Conservation (phyloP, 2,329 filamentous ascomycete genomes). For the Fusarium albosuccineum region DNA sequence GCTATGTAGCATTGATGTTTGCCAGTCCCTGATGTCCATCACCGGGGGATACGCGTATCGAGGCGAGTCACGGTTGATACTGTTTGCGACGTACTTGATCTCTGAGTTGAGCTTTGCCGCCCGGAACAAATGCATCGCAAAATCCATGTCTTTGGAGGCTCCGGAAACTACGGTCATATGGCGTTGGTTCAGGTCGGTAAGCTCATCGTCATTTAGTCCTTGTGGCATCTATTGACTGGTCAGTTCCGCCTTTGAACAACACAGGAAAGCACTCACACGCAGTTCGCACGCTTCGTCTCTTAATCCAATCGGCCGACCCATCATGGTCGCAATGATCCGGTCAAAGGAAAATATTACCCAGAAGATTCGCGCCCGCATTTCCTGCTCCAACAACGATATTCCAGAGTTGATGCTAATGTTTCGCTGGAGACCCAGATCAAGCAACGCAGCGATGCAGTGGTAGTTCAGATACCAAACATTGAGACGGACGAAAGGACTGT, state of each 20-base stretch:
- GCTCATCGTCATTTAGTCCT: constrained; percentile 41
- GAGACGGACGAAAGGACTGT: constrained; percentile 61
- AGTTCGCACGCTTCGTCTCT: constrained; percentile 68
- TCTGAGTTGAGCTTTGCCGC: constrained; percentile 65
- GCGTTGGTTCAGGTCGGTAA: constrained; percentile 10
- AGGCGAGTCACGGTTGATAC: constrained; percentile 61
- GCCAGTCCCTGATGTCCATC: constrained; percentile 61
- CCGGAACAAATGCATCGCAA: constrained; percentile 63
- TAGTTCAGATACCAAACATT: constrained; percentile 69
- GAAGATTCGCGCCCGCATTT: constrained; percentile 68
- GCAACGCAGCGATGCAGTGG: constrained; percentile 63
- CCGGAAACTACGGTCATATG: neutral
- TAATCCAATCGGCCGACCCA: constrained; percentile 68
- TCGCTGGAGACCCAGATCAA: constrained; percentile 66
- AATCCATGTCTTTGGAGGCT: constrained; percentile 49
- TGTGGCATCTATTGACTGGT: constrained; percentile 46
- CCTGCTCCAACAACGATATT: constrained; percentile 62
- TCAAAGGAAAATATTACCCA: constrained; percentile 68
- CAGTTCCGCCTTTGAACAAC: constrained; percentile 9
- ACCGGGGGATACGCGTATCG: constrained; percentile 63
- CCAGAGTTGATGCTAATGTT: constrained; percentile 58
- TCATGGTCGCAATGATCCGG: constrained; percentile 65
- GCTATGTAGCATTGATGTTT: constrained; percentile 55
- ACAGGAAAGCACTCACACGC: constrained; percentile 48
- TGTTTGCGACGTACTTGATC: constrained; percentile 69